A percentile compares a stretch with the other conserved stretches of the same genome.
Evolutionary conservation across 2,329 filamentous ascomycete genomes (phyloP).

Genomic region (Xylariaceae sp.): DNA sequence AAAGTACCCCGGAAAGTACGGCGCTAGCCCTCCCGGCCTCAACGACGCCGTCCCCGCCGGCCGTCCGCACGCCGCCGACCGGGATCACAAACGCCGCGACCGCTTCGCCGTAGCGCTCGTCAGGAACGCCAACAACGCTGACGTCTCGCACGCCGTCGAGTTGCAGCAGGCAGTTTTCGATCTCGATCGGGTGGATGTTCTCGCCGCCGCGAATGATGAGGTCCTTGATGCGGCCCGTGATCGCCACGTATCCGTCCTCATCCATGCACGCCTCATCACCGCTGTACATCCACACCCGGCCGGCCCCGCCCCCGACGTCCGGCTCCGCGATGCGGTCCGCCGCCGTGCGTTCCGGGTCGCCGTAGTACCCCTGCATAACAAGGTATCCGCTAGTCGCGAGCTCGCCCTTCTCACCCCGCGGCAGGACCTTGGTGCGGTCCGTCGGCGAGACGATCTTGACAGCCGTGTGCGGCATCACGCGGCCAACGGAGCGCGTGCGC

Average conservation of each 20-base stretch:
- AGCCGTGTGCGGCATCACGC: constrained; percentile 75
- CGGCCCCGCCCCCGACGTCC: neutral
- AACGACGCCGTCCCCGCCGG: constrained; percentile 24
- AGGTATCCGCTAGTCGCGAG: constrained; percentile 79
- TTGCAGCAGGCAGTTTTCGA: constrained; percentile 81
- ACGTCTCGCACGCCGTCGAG: constrained; percentile 65
- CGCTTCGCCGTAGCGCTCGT: constrained; percentile 78
- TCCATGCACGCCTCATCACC: constrained; percentile 92
- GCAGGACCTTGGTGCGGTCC: constrained; percentile 57
- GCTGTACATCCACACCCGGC: constrained; percentile 77
- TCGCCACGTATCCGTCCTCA: constrained; percentile 73
- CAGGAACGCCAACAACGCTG: constrained; percentile 78
- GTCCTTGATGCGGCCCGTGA: constrained; percentile 91
- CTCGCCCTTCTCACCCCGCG: constrained; percentile 68
- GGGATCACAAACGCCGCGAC: constrained; percentile 78
- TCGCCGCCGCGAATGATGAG: constrained; percentile 92
- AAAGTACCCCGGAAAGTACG: constrained; percentile 1
- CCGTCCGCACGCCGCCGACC: constrained; percentile 36
- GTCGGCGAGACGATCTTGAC: constrained; percentile 69
- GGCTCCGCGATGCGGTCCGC: constrained; percentile 52
- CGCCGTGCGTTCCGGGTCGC: constrained; percentile 62
- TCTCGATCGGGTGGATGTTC: constrained; percentile 90
- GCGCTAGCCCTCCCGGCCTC: constrained; percentile 20
- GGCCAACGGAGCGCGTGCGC: constrained; percentile 71
- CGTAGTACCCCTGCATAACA: constrained; percentile 88